Base-by-base conservation (phyloP, 225 moss, liverwort and hornwort genomes). In the Climacium dendroides region DNA sequence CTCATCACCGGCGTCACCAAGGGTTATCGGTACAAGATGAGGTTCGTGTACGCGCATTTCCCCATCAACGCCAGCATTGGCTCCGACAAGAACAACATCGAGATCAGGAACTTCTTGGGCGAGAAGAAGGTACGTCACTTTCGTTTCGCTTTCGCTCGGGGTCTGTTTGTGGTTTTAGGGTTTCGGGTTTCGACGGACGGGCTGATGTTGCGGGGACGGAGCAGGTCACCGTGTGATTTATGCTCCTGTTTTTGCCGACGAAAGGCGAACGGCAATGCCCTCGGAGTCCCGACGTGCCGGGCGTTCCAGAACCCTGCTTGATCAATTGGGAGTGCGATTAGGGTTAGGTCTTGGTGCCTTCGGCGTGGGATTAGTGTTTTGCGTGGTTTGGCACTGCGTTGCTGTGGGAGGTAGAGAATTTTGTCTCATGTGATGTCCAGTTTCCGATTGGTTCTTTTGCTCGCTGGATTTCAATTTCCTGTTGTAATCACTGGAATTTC, bases 61-160 rank as follows among this genome's bases (percentile, higher is more conserved):
- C 96, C 96, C 30, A 96, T 96, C 91, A 96, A 96, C 83, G 96
- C 94, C 24, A 94, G 94, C 88, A 96, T 96, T 74, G 88, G 92
- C 47, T 66, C 78, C 60, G 95, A 80, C 89, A 95, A 95, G 87
- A 87, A 94, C 90, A 92, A 57, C 88, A 95, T 96, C 88, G 95
- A 95, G 89, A 95, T 95, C 91, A 91, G 96, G 73, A 96, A 96
- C 89, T 96, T 96, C 73, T 75, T 95, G 87, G 95, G 95, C 54
- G 95, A 96, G 93, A 96, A 96, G 92, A 95, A 91, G 95, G 96
- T 96, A 86, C 41, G 82, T 35, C 52, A 3, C 34, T 20, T 76
- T 53, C 50, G 32, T 50, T 43, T 45, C 34, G 50, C 8, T 57
- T 76, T 34, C 41, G 39, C 35, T 45, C 32, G 80, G 45, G 61